Conservation (phyloP, 352 stramenopile genomes). For the Halophytophthora polymorphica region DNA sequence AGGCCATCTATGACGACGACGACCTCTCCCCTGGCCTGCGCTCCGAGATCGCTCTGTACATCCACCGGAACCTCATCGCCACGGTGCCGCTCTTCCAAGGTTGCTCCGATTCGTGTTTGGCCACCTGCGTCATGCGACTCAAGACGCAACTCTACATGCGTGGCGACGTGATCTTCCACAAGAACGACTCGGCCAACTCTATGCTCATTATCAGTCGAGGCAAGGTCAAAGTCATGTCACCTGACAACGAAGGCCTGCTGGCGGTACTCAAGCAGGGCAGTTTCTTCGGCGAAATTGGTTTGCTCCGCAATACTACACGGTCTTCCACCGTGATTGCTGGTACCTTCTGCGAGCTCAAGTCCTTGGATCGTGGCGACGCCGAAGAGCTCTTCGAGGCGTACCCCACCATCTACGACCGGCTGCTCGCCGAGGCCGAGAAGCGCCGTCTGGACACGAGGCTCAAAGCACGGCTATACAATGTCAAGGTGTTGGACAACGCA, state of each 20-base stretch:
- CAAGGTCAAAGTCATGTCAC: conserved; percentile 61
- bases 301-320: conserved; percentile 54
- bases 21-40: conserved; percentile 52
- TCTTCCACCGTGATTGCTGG: conserved; percentile 53
- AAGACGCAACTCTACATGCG: conserved; percentile 61
- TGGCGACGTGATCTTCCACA: conserved; percentile 60
- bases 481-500: conserved; percentile 68
- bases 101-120: conserved; percentile 54
- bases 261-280: conserved; percentile 57
- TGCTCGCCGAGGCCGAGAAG: conserved; percentile 57
- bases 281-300: conserved; percentile 63
- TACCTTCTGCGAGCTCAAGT: conserved; percentile 66
- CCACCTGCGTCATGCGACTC: conserved; percentile 51
- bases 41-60: conserved; percentile 58
- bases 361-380: conserved; percentile 37
- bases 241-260: conserved; percentile 45
- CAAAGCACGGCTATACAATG: conserved; percentile 45
- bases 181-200: conserved; percentile 47
- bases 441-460: conserved; percentile 42
- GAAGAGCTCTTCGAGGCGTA: conserved; percentile 62
- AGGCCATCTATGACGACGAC: conserved; percentile 68
- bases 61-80: conserved; percentile 50
- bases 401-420: conserved; percentile 52
- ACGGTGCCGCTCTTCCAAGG: conserved; percentile 59
- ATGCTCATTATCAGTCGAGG: conserved; percentile 67